phyloP scores from a whole-genome alignment of 2,329 filamentous ascomycete genomes.

The Aureobasidium leucospermi region DNA sequence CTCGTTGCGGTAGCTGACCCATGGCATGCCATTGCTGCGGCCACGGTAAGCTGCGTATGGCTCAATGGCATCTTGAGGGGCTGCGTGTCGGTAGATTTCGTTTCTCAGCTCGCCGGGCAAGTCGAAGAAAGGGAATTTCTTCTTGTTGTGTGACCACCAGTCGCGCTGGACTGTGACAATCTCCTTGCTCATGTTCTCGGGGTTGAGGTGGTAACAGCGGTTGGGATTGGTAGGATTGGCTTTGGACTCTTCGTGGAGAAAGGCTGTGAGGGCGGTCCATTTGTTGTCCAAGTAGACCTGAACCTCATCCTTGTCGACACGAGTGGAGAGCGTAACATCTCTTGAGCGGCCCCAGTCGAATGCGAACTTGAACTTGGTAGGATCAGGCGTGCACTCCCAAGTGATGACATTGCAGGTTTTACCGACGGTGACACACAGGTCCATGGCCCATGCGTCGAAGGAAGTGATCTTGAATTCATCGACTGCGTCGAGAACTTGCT shows the following conservation, averaged over 20 bases:
- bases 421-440: not conserved
- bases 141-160: constrained; percentile 1
- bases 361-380: not conserved
- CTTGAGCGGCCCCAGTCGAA: not conserved
- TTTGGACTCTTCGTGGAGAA: not conserved
- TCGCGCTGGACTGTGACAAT: not conserved
- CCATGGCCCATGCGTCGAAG: not conserved
- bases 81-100: constrained; percentile 17
- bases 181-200: not conserved
- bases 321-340: not conserved
- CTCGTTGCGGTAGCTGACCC: constrained; percentile 3
- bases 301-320: not conserved
- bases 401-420: not conserved
- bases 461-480: not conserved
- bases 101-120: constrained; percentile 23
- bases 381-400: not conserved
- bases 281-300: not conserved
- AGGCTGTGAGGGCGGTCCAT: not conserved
- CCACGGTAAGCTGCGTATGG: not conserved
- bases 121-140: constrained; percentile 11
- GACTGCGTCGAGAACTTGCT: not conserved
- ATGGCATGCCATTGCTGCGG: not conserved
- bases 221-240: not conserved
- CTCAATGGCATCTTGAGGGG: constrained; percentile 2
- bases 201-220: not conserved